A percentile compares a stretch with the other conserved stretches of the same genome.
phyloP scores from a whole-genome alignment of 495 filamentous ascomycete genomes.

The Xylaria sp. region DNA sequence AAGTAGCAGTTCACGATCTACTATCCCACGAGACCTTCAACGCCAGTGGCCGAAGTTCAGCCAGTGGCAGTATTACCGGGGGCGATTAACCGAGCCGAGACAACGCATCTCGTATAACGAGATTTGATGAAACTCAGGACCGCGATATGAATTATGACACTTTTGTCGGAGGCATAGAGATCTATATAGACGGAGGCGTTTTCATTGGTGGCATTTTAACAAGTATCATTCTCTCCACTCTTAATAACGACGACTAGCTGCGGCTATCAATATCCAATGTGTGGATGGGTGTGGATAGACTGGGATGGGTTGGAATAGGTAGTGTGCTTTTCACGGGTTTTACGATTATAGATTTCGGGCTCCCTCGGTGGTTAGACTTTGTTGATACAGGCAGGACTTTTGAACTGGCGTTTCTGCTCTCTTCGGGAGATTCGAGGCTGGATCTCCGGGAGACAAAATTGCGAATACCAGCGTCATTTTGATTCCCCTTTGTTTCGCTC shows the following conservation, averaged over 20 bases:
- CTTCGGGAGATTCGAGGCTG: conserved; percentile 19
- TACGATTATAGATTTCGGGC: conserved; percentile 44
- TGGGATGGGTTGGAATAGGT: conserved; percentile 29
- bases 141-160: conserved; percentile 40
- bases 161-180: conserved; percentile 41
- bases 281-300: conserved; percentile 26
- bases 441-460: conserved; percentile 25
- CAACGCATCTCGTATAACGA: conserved; percentile 31
- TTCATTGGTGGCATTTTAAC: conserved; percentile 28
- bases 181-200: conserved; percentile 39
- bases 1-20: conserved; percentile 88
- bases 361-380: conserved; percentile 43
- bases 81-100: conserved; percentile 48
- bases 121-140: conserved; percentile 19
- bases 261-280: conserved; percentile 26
- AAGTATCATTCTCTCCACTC: conserved; percentile 26
- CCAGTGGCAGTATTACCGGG: conserved; percentile 55
- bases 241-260: conserved; percentile 35
- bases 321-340: conserved; percentile 33
- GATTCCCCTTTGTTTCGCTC: conserved; percentile 17
- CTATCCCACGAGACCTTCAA: conserved; percentile 69
- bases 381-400: conserved; percentile 34
- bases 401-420: conserved; percentile 24
- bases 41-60: conserved; percentile 55
- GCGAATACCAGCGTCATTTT: conserved; percentile 24